Evolutionary conservation across 129 eudicot genomes (phyloP), one percentile per base, ranked within the genome.

Genomic region (Flaveria sonorensis): DNA sequence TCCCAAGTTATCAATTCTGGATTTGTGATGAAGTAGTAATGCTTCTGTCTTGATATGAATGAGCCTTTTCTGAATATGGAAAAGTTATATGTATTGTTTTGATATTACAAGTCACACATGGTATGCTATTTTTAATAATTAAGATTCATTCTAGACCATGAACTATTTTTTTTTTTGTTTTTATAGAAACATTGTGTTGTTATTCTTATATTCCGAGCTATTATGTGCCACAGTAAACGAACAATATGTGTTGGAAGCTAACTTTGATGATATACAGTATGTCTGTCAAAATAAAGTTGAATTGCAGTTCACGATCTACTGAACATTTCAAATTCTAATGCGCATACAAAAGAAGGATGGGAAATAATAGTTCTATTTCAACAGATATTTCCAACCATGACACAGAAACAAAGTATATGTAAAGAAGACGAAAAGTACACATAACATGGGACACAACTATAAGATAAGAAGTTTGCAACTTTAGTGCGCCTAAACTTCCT

Each of bases 31-130:
- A 50, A 76, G 55, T 23, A 20, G 46, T 28, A 21, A 12, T 59
- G 23, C 36, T 6, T 36, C 10, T 66, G 24, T 20, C 43, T 43
- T 30, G 36, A 52, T 53, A 39, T 13, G n/a, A 56, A 23, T 56
- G 48, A n/a, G 14, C 59, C 40, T 77, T 69, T 77, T 77, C 15
- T 69, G n/a, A 56, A 45, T 43, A 68, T 70, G 40, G 61, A 61
- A 72, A 51, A 21, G 68, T 50, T 28, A n/a, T 13, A 4, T 5
- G 43, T 30, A 8, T 78, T 78, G 71, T 70, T 70, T 36, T 78
- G 24, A 30, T 78, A 59, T 42, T 59, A 61, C 50, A 12, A 26
- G 52, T 70, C 43, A 47, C 14, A 47, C 7, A 48, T 30, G 63
- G 51, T 42, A 74, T 57, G 13, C 61, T 45, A 75, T 61, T n/a